Evolutionary conservation across 257 asterid genomes (phyloP).

Genomic region (Coffea canephora): DNA sequence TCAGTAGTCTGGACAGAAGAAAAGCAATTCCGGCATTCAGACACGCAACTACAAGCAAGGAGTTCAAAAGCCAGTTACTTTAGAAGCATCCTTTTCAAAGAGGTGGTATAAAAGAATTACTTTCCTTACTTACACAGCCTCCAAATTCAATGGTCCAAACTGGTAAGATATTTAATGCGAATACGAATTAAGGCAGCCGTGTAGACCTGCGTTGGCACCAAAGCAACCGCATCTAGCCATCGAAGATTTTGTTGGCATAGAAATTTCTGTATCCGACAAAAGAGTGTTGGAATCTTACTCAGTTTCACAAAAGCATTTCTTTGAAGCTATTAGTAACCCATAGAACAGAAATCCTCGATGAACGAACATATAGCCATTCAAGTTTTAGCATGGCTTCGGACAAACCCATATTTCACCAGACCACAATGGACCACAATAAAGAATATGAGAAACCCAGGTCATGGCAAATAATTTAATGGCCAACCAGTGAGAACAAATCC

Average conservation of each 20-base stretch:
- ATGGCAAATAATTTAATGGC: not conserved
- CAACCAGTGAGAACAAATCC: not conserved
- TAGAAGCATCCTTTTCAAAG: not conserved
- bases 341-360: not conserved
- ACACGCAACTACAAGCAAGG: not conserved
- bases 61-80: not conserved
- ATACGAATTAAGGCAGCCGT: not conserved
- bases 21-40: not conserved
- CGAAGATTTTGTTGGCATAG: not conserved
- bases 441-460: not conserved
- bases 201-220: not conserved
- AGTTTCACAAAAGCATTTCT: too few relatives aligned
- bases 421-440: not conserved
- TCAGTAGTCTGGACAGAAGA: not conserved
- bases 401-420: not conserved
- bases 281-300: too few relatives aligned
- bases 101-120: too few relatives aligned
- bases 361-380: not conserved
- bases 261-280: not conserved
- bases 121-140: not conserved
- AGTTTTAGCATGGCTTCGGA: not conserved
- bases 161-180: not conserved
- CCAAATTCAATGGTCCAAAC: not conserved
- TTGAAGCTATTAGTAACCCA: not conserved
- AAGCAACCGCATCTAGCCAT: not conserved